Conservation (phyloP, 2,329 filamentous ascomycete species). For the Pseudogymnoascus sp. region DNA sequence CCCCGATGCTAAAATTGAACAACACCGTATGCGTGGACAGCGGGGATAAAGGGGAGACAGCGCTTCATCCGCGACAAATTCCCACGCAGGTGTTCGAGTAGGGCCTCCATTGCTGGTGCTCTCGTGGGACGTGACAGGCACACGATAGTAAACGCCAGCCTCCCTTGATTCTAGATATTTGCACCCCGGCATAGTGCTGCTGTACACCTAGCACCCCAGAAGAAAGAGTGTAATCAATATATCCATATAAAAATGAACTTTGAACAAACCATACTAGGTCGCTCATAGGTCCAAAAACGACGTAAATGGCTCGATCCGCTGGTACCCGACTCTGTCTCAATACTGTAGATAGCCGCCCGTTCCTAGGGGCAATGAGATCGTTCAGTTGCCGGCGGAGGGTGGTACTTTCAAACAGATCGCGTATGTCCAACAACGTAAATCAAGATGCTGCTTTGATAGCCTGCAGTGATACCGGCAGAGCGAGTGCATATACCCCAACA, state of each 20-base stretch:
- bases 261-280: neutral
- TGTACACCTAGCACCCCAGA: neutral
- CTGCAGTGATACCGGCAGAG: neutral
- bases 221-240: neutral
- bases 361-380: neutral
- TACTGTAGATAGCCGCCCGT: neutral
- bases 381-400: neutral
- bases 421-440: neutral
- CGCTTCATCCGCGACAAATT: neutral
- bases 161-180: neutral
- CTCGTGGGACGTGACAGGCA: neutral
- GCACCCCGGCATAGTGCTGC: neutral
- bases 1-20: neutral
- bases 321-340: constrained; percentile 1
- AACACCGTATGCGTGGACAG: neutral
- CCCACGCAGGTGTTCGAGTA: neutral
- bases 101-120: neutral
- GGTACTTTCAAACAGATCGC: neutral
- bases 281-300: neutral
- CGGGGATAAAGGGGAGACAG: neutral
- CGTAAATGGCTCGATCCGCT: neutral
- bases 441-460: neutral
- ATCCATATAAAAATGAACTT: neutral
- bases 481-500: neutral
- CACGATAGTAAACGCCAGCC: neutral